Base-by-base conservation (phyloP, 2,329 filamentous ascomycete species). In the Fusarium ambrosium region DNA sequence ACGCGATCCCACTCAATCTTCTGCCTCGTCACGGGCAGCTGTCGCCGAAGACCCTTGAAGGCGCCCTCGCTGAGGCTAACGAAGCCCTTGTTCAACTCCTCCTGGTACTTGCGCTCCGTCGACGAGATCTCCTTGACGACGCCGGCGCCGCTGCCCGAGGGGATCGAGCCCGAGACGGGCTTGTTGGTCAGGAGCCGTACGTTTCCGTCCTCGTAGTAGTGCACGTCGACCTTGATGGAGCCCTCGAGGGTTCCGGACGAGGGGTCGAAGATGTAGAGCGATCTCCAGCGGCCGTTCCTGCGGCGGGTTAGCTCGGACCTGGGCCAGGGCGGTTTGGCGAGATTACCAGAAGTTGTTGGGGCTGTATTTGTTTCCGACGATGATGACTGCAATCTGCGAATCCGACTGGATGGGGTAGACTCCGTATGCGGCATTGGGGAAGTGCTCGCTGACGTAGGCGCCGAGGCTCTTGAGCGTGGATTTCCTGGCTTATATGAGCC, bases 1-100 rank as follows among this genome's bases (percentile, higher is more conserved):
- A 99, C 94, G 88, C 98, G 98, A 84, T 99, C 96, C 97, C 97
- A 99, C 85, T 99, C 97, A 78, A 99, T 96, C 89, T 98, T 98
- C 87, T 99, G 97, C 81, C 97, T 92, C 72, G 97, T 99, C 70
- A 99, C 95, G 1, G 97, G 97, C 82, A 99, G 86, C 85, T 98
- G 97, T 84, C 97, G 91, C 81, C 97, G 91, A 82, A 99, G 85
- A 2, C 92, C 91, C 90, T 98, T 99, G 86, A 99, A 99, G 1
- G 95, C 94, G 11, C 95, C 96, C 86, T 99, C 97, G 80, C 95
- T 97, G 81, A 99, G 87, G 75, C 89, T 93, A 16, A 92, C 92
- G 83, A 99, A 98, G 18, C 95, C 95, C 81, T 91, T 91, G 86
- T 98, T 99, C 77, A 99, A 86, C 81, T 98, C 95, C 83, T 98